These are phyloP conservation scores for Selaginella moellendorffii DNA, from an alignment of 75 land plant species.

Conservation along the genomic window DNA sequence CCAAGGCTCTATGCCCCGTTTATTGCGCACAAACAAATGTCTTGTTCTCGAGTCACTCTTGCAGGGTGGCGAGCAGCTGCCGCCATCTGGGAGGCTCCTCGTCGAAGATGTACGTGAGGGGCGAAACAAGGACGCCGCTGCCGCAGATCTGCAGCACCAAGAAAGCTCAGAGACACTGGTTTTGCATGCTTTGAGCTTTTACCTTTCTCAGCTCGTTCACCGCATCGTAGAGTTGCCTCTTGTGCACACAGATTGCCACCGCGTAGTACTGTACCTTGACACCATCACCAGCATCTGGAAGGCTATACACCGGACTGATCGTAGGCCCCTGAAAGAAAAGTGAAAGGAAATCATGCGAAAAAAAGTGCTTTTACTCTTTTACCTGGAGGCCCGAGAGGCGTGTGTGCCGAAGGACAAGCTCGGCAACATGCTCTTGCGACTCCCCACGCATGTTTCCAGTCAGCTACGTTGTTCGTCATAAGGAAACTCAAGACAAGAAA, in stretches of 20 bases:
- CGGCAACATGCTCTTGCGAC: conserved; percentile 75
- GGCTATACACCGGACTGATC: conserved; percentile 66
- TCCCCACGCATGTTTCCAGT: conserved; percentile 87
- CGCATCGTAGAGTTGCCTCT: conserved; percentile 68
- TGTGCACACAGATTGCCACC: conserved; percentile 70
- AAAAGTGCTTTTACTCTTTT: neutral
- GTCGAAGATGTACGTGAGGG: conserved; percentile 84
- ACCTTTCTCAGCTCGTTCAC: conserved; percentile 69
- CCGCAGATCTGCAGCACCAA: conserved; percentile 53
- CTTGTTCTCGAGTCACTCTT: too few relatives aligned
- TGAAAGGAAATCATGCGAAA: neutral
- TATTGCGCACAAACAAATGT: too few relatives aligned
- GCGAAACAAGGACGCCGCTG: conserved; percentile 74
- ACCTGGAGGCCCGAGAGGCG: conserved; percentile 81
- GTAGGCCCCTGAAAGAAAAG: conserved; percentile 71
- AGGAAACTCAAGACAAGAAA: too few relatives aligned
- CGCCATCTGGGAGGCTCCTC: conserved; percentile 90
- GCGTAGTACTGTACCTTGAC: conserved; percentile 65
- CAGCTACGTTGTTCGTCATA: conserved; percentile 38
- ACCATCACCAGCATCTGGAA: conserved; percentile 40
- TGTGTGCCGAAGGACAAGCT: conserved; percentile 40
- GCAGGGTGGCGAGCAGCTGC: conserved; percentile 20
- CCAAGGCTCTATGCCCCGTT: too few relatives aligned
- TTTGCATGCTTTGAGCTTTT: neutral
- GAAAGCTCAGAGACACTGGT: neutral